Evolutionary conservation across 352 stramenopile genomes (phyloP).

Genomic region (Pythium scleroteichum): DNA sequence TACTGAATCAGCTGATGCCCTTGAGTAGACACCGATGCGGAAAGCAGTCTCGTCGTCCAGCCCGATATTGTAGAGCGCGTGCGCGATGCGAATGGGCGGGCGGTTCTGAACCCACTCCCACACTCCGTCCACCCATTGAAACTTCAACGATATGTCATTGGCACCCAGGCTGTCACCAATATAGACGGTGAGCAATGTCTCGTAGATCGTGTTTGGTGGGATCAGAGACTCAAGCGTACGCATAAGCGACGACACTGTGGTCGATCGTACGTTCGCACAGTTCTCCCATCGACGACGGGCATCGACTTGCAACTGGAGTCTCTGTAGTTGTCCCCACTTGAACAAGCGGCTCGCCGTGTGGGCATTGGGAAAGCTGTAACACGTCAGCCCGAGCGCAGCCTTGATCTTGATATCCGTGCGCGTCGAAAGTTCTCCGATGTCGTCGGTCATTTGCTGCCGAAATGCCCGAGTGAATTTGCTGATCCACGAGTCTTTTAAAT

Average conservation of each 20-base stretch:
- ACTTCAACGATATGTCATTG: slow-evolving; percentile 2
- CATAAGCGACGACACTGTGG: background rate
- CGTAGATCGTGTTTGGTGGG: background rate
- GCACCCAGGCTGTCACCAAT: background rate
- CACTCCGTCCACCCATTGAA: background rate
- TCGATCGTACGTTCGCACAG: background rate
- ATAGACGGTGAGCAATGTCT: background rate
- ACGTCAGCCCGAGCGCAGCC: background rate
- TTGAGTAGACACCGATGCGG: slow-evolving; percentile 1
- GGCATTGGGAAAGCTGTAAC: background rate
- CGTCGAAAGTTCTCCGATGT: background rate
- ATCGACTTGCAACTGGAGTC: background rate
- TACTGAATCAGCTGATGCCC: too few relatives aligned
- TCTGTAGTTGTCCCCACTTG: background rate
- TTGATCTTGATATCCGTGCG: background rate
- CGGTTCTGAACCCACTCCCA: background rate
- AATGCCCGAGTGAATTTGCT: too few relatives aligned
- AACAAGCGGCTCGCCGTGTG: background rate
- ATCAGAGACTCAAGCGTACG: background rate
- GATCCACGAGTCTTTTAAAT: too few relatives aligned
- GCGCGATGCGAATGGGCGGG: background rate
- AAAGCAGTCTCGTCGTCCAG: slow-evolving; percentile 1
- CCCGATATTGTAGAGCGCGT: background rate
- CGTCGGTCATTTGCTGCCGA: background rate
- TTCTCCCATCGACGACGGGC: background rate